These are phyloP conservation scores for baker's yeast (Saccharomyces cerevisiae) DNA, from an alignment of 805 yeast genomes.

Conservation along the genomic window DNA sequence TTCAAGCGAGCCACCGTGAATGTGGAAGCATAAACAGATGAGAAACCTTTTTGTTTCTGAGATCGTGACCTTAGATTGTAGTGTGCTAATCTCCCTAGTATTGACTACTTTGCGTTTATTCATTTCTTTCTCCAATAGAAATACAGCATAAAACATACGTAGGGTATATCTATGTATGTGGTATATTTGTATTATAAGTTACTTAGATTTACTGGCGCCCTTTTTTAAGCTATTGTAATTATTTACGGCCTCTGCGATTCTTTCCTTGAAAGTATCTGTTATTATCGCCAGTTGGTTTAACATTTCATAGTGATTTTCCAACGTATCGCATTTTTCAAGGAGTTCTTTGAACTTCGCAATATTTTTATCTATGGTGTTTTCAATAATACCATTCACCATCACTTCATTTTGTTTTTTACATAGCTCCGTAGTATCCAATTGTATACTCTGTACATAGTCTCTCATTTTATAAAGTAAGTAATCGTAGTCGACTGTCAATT, in stretches of 20 bases:
- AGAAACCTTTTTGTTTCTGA: background rate
- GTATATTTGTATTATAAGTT: background rate
- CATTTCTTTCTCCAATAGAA: background rate
- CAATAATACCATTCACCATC: slow-evolving; percentile 21
- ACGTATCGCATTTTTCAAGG: slow-evolving; percentile 38
- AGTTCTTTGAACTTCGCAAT: slow-evolving; percentile 35
- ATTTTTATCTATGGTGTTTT: slow-evolving; percentile 33
- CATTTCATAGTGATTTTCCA: slow-evolving; percentile 46
- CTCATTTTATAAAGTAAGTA: slow-evolving; percentile 55
- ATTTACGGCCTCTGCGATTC: slow-evolving; percentile 29
- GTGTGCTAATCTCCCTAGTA: background rate
- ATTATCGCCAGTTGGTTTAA: slow-evolving; percentile 42
- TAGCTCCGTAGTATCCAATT: slow-evolving; percentile 34
- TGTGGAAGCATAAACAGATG: background rate
- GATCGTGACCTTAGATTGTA: background rate
- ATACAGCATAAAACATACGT: background rate
- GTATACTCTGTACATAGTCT: slow-evolving; percentile 43
- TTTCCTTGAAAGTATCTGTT: slow-evolving; percentile 32
- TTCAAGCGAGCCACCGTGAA: background rate
- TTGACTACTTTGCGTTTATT: background rate
- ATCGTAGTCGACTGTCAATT: slow-evolving; percentile 55
- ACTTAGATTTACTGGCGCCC: background rate
- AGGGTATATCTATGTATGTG: background rate
- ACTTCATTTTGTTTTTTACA: slow-evolving; percentile 21
- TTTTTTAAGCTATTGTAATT: slow-evolving; percentile 14